Evolutionary conservation across 2,329 filamentous ascomycete genomes (phyloP).

Genomic region (Coniochaeta prunicola): DNA sequence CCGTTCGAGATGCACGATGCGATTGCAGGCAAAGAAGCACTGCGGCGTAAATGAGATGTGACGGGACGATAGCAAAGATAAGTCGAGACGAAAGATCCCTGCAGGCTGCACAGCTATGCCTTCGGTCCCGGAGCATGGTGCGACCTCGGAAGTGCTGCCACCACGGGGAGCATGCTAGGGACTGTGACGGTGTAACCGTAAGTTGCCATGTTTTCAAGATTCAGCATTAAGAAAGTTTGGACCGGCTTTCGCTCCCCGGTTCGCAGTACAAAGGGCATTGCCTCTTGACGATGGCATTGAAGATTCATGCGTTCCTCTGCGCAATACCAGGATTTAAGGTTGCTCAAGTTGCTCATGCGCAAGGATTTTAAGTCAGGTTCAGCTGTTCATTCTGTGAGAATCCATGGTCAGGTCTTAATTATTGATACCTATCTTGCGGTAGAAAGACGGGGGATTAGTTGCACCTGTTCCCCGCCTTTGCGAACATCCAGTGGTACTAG

Average conservation of each 20-base stretch:
- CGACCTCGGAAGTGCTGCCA: not conserved
- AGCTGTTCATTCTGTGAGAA: too few species aligned
- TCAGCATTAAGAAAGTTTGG: not conserved
- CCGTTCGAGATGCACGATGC: not conserved
- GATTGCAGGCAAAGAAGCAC: not conserved
- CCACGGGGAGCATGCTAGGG: not conserved
- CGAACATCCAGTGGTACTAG: not conserved
- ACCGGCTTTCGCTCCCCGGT: not conserved
- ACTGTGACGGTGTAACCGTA: not conserved
- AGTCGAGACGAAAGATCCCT: not conserved
- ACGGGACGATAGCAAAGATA: not conserved
- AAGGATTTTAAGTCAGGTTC: not conserved
- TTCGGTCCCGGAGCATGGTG: not conserved
- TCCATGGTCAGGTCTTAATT: too few species aligned
- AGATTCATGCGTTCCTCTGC: not conserved
- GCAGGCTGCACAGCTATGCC: not conserved
- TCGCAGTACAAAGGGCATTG: not conserved
- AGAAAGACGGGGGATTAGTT: too few species aligned
- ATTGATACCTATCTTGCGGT: too few species aligned
- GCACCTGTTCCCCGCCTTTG: not conserved
- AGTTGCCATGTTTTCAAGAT: not conserved
- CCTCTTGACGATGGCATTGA: not conserved
- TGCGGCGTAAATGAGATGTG: slow-evolving; percentile 4
- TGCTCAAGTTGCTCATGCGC: not conserved
- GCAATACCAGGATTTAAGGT: not conserved